Evolutionary conservation across 2,329 filamentous ascomycete genomes (phyloP).

Genomic region (Botryosphaeria agaves): DNA sequence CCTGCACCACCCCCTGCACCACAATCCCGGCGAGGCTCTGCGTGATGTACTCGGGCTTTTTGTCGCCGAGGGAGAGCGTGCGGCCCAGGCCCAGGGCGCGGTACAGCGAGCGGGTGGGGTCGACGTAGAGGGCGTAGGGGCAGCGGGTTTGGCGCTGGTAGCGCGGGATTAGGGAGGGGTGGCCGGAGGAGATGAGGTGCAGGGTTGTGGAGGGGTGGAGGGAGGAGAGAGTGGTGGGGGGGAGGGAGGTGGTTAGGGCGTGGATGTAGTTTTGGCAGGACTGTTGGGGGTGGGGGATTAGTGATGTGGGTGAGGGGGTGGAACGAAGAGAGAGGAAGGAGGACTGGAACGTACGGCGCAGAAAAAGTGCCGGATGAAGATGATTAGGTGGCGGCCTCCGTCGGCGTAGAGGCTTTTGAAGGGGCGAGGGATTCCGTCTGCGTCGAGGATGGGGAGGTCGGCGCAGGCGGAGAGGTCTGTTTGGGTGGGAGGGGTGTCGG

Average conservation of each 20-base stretch:
- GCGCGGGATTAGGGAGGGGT: conserved; percentile 47
- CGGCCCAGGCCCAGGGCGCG: conserved; percentile 49
- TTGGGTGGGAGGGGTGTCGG: not conserved
- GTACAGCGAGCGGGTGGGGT: conserved; percentile 51
- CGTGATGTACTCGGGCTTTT: conserved; percentile 47
- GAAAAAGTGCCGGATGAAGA: conserved; percentile 69
- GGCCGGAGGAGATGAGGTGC: conserved; percentile 55
- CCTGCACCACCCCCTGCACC: conserved; percentile 37
- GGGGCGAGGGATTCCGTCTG: conserved; percentile 9
- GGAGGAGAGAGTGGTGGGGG: conserved; percentile 22
- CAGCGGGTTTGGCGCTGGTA: conserved; percentile 47
- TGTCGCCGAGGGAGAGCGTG: conserved; percentile 40
- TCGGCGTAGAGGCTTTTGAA: conserved; percentile 11
- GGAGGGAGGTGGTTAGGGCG: conserved; percentile 41
- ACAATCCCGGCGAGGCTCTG: conserved; percentile 31
- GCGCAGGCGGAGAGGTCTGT: conserved; percentile 1
- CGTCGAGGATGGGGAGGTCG: conserved; percentile 9
- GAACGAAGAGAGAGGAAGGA: not conserved
- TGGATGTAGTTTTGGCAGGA: conserved; percentile 63
- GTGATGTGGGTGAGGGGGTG: not conserved
- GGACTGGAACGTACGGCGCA: conserved; percentile 44
- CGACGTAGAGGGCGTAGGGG: conserved; percentile 60
- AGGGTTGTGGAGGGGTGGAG: conserved; percentile 42
- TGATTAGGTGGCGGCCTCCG: conserved; percentile 37
- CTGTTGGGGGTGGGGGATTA: conserved; percentile 23